Evolutionary conservation across 495 filamentous ascomycete genomes (phyloP), one percentile per base, ranked within the genome.

Genomic region (Chaetomidium leptoderma): DNA sequence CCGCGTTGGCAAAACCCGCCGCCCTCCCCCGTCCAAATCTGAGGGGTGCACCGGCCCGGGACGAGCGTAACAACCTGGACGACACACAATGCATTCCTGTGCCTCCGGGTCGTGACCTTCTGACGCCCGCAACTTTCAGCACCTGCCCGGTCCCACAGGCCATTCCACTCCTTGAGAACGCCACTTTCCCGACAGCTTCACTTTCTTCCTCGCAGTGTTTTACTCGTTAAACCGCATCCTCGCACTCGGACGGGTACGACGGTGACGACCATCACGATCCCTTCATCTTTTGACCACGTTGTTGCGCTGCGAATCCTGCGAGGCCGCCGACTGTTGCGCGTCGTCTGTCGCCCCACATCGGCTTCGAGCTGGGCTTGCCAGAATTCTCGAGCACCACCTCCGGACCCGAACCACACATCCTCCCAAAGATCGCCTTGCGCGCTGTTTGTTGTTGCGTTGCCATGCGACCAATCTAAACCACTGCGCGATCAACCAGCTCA

Each of bases 1-100:
- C 49, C 49, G 49, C 49, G 21, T 14, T 53, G 19, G 2, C 49
- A 9, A 27, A 53, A 53, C 48, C 33, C 33, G 14, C 29, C 17
- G 13, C 13, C 35, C 49, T 47, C 6, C 51, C n/a, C 37, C 51
- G 21, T 53, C 37, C 51, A 43, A 53, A 19, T 32, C 37, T 43
- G 51, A 47, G 43, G 44, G 44, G 43, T 48, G 53, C 42, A 48
- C 21, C 32, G 42, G 21, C n/a, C 42, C 33, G 19, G 52, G 40
- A 32, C 45, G 36, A 21, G 16, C 51, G 36, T 17, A 49, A 13
- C 40, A 44, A 44, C n/a, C n/a, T n/a, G n/a, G n/a, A n/a, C n/a
- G n/a, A n/a, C 17, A 44, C 42, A 55, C 53, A 46, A 46, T 46
- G 53, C 53, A 55, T 37, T 46, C 40, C 53, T 43, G 29, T 30